Evolutionary conservation across 441 rosid genomes (phyloP).

Genomic region (Gossypium trilobum): DNA sequence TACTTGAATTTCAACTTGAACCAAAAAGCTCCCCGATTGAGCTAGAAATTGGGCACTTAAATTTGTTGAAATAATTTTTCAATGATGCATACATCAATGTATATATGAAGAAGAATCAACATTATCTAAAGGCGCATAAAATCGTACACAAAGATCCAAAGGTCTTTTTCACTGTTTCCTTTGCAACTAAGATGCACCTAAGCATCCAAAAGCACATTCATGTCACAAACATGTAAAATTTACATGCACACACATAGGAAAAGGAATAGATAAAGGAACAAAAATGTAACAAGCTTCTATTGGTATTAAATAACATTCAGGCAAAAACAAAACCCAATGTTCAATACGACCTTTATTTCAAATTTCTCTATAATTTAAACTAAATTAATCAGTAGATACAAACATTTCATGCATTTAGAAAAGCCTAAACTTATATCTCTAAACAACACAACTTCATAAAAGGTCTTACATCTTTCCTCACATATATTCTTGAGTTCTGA

Average conservation of each 20-base stretch:
- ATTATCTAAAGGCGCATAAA: neutral
- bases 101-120: neutral
- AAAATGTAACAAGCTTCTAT: neutral
- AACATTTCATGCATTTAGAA: neutral
- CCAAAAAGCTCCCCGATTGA: neutral
- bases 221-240: neutral
- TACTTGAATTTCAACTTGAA: neutral
- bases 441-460: neutral
- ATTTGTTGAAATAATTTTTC: neutral
- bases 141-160: neutral
- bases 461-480: conserved; percentile 57
- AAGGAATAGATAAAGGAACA: no score
- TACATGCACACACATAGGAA: neutral
- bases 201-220: neutral
- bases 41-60: neutral
- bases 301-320: neutral
- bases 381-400: conserved; percentile 4
- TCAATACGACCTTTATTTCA: neutral
- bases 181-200: neutral
- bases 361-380: neutral
- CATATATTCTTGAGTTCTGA: conserved; percentile 37
- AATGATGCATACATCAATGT: neutral
- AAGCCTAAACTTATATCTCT: neutral
- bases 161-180: neutral
- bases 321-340: neutral